Evolutionary conservation across 441 rosid genomes (phyloP).

Genomic region (Populus hybrid): DNA sequence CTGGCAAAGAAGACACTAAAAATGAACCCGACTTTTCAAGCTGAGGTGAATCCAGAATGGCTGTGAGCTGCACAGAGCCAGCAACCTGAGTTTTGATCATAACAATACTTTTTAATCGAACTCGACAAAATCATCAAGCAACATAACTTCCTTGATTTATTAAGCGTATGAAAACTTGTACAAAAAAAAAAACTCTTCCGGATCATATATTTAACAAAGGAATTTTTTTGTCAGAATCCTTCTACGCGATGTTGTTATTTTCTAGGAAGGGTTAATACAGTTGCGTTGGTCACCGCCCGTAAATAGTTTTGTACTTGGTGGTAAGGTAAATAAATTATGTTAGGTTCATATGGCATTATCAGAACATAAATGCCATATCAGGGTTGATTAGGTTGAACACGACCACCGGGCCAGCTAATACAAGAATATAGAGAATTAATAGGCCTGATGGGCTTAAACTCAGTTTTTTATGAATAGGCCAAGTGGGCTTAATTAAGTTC

Average conservation of each 20-base stretch:
- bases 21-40: conserved; percentile 45
- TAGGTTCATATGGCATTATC: neutral
- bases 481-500: neutral
- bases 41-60: conserved; percentile 14
- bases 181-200: neutral
- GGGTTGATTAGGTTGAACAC: neutral
- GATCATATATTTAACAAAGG: neutral
- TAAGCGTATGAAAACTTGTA: neutral
- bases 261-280: too few relatives aligned
- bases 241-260: too few relatives aligned
- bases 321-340: neutral
- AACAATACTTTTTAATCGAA: neutral
- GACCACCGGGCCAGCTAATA: neutral
- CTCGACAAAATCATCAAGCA: neutral
- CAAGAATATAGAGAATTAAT: too few relatives aligned
- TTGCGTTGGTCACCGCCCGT: too few relatives aligned
- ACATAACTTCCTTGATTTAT: neutral
- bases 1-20: conserved; percentile 82
- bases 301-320: neutral
- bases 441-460: too few relatives aligned
- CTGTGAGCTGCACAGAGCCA: neutral
- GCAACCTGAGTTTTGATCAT: neutral
- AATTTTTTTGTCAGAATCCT: neutral
- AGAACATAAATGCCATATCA: too few relatives aligned
- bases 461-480: neutral